Percentiles rank a stretch among this genome's conserved stretches.
Conservation (phyloP, 2,329 filamentous ascomycete genomes). For the Epichloe baconii region DNA sequence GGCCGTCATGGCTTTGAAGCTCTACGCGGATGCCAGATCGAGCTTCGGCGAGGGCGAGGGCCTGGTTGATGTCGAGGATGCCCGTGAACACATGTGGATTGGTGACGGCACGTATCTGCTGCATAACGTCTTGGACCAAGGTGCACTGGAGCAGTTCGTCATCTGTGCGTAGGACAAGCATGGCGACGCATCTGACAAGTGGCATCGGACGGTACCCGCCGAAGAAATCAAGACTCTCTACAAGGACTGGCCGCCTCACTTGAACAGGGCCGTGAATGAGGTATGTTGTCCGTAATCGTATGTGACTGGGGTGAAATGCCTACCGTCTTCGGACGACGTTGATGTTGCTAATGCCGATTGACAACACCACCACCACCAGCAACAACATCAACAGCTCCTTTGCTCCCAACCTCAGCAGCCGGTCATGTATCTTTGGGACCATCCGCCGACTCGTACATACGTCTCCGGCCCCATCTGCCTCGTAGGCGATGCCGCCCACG, state of each 20-base stretch:
- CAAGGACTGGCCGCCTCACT: neutral
- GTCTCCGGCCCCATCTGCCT: conserved; percentile 9
- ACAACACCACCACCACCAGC: neutral
- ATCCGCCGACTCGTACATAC: conserved; percentile 7
- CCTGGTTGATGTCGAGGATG: no score
- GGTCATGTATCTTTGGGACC: conserved; percentile 5
- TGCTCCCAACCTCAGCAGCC: neutral
- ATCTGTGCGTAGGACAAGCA: no score
- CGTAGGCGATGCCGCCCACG: conserved; percentile 15
- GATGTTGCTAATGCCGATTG: neutral
- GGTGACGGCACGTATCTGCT: neutral
- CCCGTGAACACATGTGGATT: no score
- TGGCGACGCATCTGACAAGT: no score
- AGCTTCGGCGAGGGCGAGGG: neutral
- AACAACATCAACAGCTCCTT: conserved; percentile 1
- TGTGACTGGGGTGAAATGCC: no score
- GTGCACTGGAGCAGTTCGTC: neutral
- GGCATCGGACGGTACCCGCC: no score
- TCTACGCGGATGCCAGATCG: neutral
- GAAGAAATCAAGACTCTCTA: neutral
- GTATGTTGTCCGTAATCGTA: neutral
- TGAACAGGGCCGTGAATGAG: neutral
- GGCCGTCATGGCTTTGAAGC: conserved; percentile 1
- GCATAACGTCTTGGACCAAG: conserved; percentile 1
- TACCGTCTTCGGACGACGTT: no score